phyloP scores from a whole-genome alignment of 78 protist species.

The Pigoraptor vietnamica region DNA sequence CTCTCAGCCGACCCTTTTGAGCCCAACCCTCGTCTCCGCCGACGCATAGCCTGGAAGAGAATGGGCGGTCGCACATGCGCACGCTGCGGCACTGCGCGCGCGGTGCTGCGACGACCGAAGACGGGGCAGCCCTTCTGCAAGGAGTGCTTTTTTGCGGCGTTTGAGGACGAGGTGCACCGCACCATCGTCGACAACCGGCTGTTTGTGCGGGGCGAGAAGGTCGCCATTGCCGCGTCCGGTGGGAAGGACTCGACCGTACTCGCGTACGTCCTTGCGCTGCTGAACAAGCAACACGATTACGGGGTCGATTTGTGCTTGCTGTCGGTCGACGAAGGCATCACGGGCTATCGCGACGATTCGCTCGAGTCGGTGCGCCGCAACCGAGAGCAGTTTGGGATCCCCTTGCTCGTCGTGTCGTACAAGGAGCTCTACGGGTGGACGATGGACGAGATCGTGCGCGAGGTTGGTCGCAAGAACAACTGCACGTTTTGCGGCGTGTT shows the following conservation, averaged over 20 bases:
- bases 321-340: slow-evolving; percentile 92
- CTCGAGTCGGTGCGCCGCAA: slow-evolving; percentile 78
- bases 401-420: slow-evolving; percentile 74
- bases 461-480: slow-evolving; percentile 66
- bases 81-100: not conserved
- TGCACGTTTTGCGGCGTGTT: slow-evolving; percentile 93
- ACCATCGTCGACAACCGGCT: slow-evolving; percentile 59
- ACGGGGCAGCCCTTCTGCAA: slow-evolving; percentile 63
- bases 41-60: too few relatives aligned
- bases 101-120: slow-evolving; percentile 44
- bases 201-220: slow-evolving; percentile 64
- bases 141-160: slow-evolving; percentile 72
- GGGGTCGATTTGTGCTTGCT: slow-evolving; percentile 78
- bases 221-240: slow-evolving; percentile 89
- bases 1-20: too few relatives aligned
- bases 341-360: slow-evolving; percentile 92
- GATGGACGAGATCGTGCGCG: slow-evolving; percentile 80
- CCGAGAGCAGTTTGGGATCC: slow-evolving; percentile 59
- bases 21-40: too few relatives aligned
- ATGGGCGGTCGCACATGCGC: not conserved
- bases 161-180: slow-evolving; percentile 85
- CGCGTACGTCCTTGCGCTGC: slow-evolving; percentile 54
- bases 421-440: slow-evolving; percentile 88
- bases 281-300: slow-evolving; percentile 67
- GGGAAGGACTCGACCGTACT: slow-evolving; percentile 92